phyloP scores from a whole-genome alignment of 768 basidiomycete species.

The Tylopilus sp. region DNA sequence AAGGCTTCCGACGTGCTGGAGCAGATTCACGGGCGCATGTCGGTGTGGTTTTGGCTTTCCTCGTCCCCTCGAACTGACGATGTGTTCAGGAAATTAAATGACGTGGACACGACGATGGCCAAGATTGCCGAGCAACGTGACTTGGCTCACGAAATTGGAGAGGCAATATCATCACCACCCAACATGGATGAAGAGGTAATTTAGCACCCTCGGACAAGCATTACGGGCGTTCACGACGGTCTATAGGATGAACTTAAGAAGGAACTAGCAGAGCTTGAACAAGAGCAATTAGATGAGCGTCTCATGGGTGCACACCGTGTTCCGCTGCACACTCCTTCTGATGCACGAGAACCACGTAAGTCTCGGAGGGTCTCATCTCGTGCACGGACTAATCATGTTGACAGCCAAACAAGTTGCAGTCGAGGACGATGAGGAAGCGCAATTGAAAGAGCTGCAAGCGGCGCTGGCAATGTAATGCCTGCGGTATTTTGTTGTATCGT shows the following conservation, averaged over 20 bases:
- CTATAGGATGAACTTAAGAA: conserved; percentile 74
- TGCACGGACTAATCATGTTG: background rate
- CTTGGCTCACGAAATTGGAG: conserved; percentile 88
- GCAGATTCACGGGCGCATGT: conserved; percentile 88
- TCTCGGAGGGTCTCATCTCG: conserved; percentile 4
- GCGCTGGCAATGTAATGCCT: conserved; percentile 70
- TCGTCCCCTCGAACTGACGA: conserved; percentile 1
- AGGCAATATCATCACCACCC: conserved; percentile 75
- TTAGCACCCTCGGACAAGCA: conserved; percentile 4
- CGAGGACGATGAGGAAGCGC: conserved; percentile 90
- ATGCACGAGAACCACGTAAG: conserved; percentile 52
- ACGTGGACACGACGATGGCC: conserved; percentile 89
- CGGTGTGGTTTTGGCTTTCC: conserved; percentile 35
- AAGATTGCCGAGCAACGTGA: conserved; percentile 87
- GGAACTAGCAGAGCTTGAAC: conserved; percentile 84
- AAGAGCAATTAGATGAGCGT: conserved; percentile 82
- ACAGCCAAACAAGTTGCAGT: conserved; percentile 41
- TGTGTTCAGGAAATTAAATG: conserved; percentile 67
- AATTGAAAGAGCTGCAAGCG: conserved; percentile 87
- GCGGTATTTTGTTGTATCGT: conserved; percentile 7
- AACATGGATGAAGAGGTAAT: conserved; percentile 74
- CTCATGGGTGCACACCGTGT: conserved; percentile 85
- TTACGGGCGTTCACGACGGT: background rate
- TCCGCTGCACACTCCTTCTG: conserved; percentile 78
- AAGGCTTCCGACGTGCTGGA: conserved; percentile 87